Evolutionary conservation across 2,329 filamentous ascomycete species (phyloP), one percentile per base, ranked within the genome.

Genomic region (Ophiosphaerella herpotricha): DNA sequence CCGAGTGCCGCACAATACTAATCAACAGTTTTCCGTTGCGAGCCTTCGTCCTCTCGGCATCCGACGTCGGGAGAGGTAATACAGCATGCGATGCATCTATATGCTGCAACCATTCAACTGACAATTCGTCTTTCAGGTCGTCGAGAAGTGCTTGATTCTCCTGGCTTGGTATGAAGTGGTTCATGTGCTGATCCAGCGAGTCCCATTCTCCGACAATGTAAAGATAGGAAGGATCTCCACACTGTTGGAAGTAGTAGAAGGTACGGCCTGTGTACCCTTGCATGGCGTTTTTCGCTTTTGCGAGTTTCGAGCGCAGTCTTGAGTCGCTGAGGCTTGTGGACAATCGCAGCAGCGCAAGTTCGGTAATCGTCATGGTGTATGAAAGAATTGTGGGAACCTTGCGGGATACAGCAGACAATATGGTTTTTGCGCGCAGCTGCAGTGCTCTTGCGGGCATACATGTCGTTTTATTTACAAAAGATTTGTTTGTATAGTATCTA

Each of bases 171-270:
- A 81, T 73, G 66, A 78, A 80, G 1, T 71, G 62, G 1, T 73
- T 60, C 47, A 71, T 61, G 43, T 81, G 78, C 43, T 74, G 68
- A 1, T 62, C 63, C 3, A 77, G 58, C 3, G 74, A 78, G 1
- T 72, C 64, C 78, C 78, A 81, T 50, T 71, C 73, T 7, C 77
- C 78, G 7, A 80, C 42, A 11, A 81, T 68, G 59, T 79, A 80
- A 7, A 72, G 29, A n/a, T 53, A 50, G 0, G 64, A 57, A 0
- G 75, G 72, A 50, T 80, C 74, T 46, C 81, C 75, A n/a, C 75
- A 39, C 43, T 80, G 76, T 18, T 74, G 70, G 33, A 75, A 69
- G 55, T 72, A 74, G 46, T 71, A 64, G 37, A 78, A 77, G 0
- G 63, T 52, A 21, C 71, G 66, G 0, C 62, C 59, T 0, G 77